Percentiles rank a stretch among this genome's conserved stretches.
These are phyloP conservation scores for Phytopythium boreale DNA, from an alignment of 352 stramenopile genomes.

Conservation along the genomic window DNA sequence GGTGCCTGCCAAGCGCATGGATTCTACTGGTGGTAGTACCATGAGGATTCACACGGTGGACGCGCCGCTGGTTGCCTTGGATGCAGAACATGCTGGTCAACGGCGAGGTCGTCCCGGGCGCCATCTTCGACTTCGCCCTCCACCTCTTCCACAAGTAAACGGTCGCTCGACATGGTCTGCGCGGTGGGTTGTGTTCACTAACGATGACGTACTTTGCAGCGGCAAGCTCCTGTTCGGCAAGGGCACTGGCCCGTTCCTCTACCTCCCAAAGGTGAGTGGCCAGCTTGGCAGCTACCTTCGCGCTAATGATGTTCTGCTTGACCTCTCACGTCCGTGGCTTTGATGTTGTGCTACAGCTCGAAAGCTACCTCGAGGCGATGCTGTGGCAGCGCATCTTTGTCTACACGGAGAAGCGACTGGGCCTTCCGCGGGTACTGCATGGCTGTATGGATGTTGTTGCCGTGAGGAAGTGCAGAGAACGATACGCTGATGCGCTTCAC, in stretches of 20 bases:
- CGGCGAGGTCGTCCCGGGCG: constrained; percentile 79
- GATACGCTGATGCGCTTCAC: neutral
- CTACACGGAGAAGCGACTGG: constrained; percentile 85
- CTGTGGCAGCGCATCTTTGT: constrained; percentile 96
- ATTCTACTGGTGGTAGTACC: neutral
- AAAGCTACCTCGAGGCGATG: constrained; percentile 91
- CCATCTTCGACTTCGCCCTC: constrained; percentile 94
- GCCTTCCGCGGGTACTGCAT: constrained; percentile 59
- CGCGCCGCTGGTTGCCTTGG: neutral
- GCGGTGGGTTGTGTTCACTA: neutral
- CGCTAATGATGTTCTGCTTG: constrained; percentile 3
- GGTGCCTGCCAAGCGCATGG: neutral
- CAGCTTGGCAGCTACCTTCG: constrained; percentile 4
- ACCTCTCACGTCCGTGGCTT: no score
- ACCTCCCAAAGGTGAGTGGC: constrained; percentile 85
- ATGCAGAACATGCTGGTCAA: constrained; percentile 89
- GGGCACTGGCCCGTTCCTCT: constrained; percentile 91
- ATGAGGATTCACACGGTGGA: neutral
- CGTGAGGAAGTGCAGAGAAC: neutral
- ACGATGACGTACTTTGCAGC: constrained; percentile 17
- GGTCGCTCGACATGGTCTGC: neutral
- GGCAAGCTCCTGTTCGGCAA: constrained; percentile 67
- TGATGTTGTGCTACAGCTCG: constrained; percentile 48
- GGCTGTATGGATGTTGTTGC: neutral
- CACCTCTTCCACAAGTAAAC: constrained; percentile 95